Evolutionary conservation across 495 filamentous ascomycete species (phyloP).

Genomic region (Astrocystis sublimbata): DNA sequence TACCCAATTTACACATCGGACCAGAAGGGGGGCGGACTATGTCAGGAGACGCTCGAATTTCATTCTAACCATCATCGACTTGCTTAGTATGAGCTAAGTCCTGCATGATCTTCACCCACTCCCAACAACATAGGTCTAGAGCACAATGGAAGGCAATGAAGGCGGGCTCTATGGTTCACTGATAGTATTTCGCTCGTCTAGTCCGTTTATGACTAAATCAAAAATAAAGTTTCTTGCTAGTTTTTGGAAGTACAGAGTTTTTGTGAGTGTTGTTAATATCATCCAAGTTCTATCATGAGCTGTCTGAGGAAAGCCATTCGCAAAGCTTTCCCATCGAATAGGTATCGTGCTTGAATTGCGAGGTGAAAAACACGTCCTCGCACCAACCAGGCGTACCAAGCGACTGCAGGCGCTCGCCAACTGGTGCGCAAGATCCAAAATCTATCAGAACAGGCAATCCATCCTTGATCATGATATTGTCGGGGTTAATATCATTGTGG

Average conservation of each 20-base stretch:
- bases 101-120: no score
- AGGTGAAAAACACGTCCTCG: slow-evolving; percentile 30
- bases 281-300: neutral
- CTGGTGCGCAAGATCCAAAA: slow-evolving; percentile 26
- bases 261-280: no score
- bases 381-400: slow-evolving; percentile 33
- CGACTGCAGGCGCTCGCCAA: slow-evolving; percentile 25
- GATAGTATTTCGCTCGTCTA: no score
- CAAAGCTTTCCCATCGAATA: slow-evolving; percentile 26
- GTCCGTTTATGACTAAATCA: no score
- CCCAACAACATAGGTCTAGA: no score
- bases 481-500: slow-evolving; percentile 42
- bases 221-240: no score
- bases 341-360: slow-evolving; percentile 29
- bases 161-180: no score
- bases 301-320: neutral
- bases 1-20: no score
- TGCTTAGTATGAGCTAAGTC: no score
- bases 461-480: slow-evolving; percentile 28
- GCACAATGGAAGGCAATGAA: no score
- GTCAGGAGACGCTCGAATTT: neutral
- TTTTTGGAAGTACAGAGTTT: no score
- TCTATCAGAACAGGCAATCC: slow-evolving; percentile 36
- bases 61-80: neutral
- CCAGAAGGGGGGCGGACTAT: no score